Evolutionary conservation across 2,329 filamentous ascomycete species (phyloP), one percentile per base, ranked within the genome.

Genomic region (Colletotrichum spaethianum): DNA sequence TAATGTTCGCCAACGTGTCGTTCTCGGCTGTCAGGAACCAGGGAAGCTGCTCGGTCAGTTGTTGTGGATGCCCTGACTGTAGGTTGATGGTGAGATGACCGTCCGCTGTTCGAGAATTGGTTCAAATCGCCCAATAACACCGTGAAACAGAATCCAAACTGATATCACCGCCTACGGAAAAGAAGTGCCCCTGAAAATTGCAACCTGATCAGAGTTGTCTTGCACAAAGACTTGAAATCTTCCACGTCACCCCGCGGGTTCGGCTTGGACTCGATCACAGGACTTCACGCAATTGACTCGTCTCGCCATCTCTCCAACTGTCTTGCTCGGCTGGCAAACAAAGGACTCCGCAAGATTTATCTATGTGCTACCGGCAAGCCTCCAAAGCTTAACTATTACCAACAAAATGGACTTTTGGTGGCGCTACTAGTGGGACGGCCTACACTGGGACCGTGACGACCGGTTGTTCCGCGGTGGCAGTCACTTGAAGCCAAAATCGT

Each of bases 161-260:
- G 48, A 52, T 16, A 53, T n/a, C 9, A 48, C 33, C 20, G 61
- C 33, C 3, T 40, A 33, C 70, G 70, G 20, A 66, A 68, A 4
- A 66, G 48, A 4, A 73, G 46, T 2, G 46, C n/a, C 16, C 70
- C 70, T 4, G 66, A 59, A 12, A 66, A 73, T 33, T 65, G 70
- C 38, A 70, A 31, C 48, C n/a, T n/a, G n/a, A n/a, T 73, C 70
- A 26, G 61, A 4, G 70, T 55, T 26, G 18, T 26, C 14, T 46
- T n/a, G 26, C 26, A 40, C 5, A 63, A 11, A 1, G 28, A 63
- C 26, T 67, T 57, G 14, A 33, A 38, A 11, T 57, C n/a, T 16
- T 56, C 46, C 20, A 52, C 56, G 16, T 1, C 6, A 60, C n/a
- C 12, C 8, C 2, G 6, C 20, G 52, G 5, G 11, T 0, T 38